A percentile compares a stretch with the other conserved stretches of the same genome.
Conservation (phyloP, 176 grass and related monocot species). For the Triticum urartu region DNA sequence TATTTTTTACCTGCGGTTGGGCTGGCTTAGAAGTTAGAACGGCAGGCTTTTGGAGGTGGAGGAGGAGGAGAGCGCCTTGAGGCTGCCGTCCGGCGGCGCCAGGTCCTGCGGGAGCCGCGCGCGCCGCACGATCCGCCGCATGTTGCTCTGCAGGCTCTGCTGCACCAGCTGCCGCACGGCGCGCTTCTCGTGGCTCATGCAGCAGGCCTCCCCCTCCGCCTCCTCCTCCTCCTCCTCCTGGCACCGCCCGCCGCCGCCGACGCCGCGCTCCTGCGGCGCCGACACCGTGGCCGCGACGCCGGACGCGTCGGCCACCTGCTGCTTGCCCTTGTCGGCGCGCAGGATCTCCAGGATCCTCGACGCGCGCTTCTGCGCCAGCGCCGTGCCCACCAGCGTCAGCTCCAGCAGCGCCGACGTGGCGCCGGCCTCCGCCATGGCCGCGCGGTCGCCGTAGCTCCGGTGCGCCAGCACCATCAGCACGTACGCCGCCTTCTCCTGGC, state of each 20-base stretch:
- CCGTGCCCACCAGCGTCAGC: conserved; percentile 80
- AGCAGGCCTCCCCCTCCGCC: neutral
- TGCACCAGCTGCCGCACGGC: conserved; percentile 87
- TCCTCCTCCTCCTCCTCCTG: conserved; percentile 7
- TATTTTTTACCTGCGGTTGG: conserved; percentile 9
- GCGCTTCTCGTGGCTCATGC: conserved; percentile 76
- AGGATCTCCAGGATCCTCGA: conserved; percentile 83
- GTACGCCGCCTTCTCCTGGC: conserved; percentile 92
- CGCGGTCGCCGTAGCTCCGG: conserved; percentile 57
- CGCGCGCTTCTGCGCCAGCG: conserved; percentile 88
- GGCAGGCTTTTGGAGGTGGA: conserved; percentile 96
- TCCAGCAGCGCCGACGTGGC: conserved; percentile 74
- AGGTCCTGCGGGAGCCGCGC: conserved; percentile 75
- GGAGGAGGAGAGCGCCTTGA: conserved; percentile 54
- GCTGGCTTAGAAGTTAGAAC: conserved; percentile 40
- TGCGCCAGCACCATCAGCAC: conserved; percentile 95
- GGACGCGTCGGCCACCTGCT: conserved; percentile 37
- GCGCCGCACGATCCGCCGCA: conserved; percentile 74
- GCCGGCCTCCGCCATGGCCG: conserved; percentile 66
- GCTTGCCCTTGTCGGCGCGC: conserved; percentile 73
- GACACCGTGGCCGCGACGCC: conserved; percentile 54
- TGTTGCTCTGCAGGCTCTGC: conserved; percentile 94
- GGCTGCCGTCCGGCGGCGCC: conserved; percentile 31
- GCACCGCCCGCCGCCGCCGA: neutral
- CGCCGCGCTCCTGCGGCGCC: conserved; percentile 53